Evolutionary conservation across 176 grass and related monocot species (phyloP), one percentile per base, ranked within the genome.

Genomic region (Tillandsia leiboldiana): DNA sequence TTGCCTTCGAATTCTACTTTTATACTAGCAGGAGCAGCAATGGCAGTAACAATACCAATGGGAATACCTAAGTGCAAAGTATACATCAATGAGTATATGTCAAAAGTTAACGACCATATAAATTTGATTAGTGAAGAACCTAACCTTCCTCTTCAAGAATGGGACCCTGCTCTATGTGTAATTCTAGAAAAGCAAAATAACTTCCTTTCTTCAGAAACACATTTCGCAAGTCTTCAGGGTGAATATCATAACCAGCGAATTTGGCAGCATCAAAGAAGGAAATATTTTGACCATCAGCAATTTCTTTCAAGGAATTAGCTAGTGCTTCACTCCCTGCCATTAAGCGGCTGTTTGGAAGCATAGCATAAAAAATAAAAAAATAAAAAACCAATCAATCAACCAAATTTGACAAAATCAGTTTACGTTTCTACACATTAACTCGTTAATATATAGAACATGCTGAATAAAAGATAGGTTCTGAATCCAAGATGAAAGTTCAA

Each of bases 1-100:
- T 93, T 99, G 49, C 87, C 94, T 78, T 93, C 84, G 76, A 99
- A 86, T 42, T 82, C 89, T 52, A 93, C 87, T 33, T 75, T 88
- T 79, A 99, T 79, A 75, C 94, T 99, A 75, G 94, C 94, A 75
- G 89, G 94, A 67, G 89, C 94, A 90, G 84, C 89, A 90, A 99
- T 93, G 67, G 89, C 87, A 85, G 94, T 90, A 65, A 97, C 94
- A 81, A 97, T 79, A 51, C 94, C 94, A 78, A 97, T 87, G 58
- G 79, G 78, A 65, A 97, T 66, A 81, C 86, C 89, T 97, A 53
- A 73, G 67, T 13, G 63, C 77, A 77, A 66, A 86, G 57, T 48
- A 81, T 2, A 64, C 1, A 63, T 70, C 48, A 77, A 47, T 76
- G 70, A 3, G 79, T 13, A 0, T 48, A 75, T 77, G 56, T 72